Evolutionary conservation across 2,329 filamentous ascomycete species (phyloP).

Genomic region (Lecanosticta acicola): DNA sequence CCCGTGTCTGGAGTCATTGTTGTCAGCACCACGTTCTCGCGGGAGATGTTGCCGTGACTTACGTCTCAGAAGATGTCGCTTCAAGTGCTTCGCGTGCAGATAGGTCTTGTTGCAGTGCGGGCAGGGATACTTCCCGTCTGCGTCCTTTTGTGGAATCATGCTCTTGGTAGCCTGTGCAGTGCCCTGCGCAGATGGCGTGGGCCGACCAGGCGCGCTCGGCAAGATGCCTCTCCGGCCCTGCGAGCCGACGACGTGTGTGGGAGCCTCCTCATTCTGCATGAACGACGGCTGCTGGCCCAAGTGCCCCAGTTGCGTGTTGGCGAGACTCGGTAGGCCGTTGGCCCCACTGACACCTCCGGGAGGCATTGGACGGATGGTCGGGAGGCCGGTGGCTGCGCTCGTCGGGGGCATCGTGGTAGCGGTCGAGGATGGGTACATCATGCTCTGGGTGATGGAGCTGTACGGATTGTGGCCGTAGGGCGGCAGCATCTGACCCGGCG

Average conservation of each 20-base stretch:
- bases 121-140: constrained; percentile 96
- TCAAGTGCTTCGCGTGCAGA: constrained; percentile 92
- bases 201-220: constrained; percentile 81
- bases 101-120: constrained; percentile 98
- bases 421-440: constrained; percentile 30
- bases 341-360: constrained; percentile 35
- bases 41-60: too few relatives aligned
- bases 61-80: constrained; percentile 93
- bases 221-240: constrained; percentile 88
- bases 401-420: constrained; percentile 26
- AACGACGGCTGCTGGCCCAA: constrained; percentile 32
- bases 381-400: constrained; percentile 29
- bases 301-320: constrained; percentile 24
- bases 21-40: too few relatives aligned
- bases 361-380: constrained; percentile 38
- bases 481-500: constrained; percentile 32
- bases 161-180: constrained; percentile 59
- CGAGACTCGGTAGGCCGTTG: constrained; percentile 34
- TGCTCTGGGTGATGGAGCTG: constrained; percentile 25
- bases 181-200: constrained; percentile 67
- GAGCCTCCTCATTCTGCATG: constrained; percentile 43
- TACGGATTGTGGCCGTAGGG: constrained; percentile 29
- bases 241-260: constrained; percentile 89
- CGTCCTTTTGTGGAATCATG: constrained; percentile 87
- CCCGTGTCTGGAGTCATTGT: constrained; percentile 98